phyloP scores from a whole-genome alignment of 179 eudicot genomes.

The Beta macrorhiza region DNA sequence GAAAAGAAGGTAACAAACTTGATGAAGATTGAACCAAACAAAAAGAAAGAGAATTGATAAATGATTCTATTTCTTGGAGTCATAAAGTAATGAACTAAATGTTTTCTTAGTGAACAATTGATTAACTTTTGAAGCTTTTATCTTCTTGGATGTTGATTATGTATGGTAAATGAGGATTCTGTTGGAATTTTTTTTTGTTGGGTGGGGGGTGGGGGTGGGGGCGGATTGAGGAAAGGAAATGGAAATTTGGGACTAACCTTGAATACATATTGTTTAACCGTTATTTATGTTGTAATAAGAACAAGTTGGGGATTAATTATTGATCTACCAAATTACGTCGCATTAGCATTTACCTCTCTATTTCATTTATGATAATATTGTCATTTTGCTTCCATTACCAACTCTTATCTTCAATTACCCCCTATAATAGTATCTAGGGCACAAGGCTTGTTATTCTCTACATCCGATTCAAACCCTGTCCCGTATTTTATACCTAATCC shows the following conservation, averaged over 20 bases:
- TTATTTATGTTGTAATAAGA: neutral
- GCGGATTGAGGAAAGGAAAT: neutral
- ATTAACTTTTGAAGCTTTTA: neutral
- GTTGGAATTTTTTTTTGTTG: neutral
- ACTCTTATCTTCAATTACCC: neutral
- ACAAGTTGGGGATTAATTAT: neutral
- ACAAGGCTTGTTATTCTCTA: neutral
- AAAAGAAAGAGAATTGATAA: no score
- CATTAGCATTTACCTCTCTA: no score
- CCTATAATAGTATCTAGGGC: neutral
- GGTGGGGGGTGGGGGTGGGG: neutral
- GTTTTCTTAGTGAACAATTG: neutral
- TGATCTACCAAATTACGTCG: no score
- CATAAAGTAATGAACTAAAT: no score
- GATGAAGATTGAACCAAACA: no score
- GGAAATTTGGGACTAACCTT: neutral
- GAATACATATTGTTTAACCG: neutral
- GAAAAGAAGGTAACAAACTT: no score
- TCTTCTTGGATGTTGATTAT: neutral
- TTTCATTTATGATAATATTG: no score
- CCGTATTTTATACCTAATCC: neutral
- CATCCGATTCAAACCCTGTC: neutral
- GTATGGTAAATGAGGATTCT: neutral
- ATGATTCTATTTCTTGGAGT: no score
- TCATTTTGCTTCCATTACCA: neutral